Base-by-base conservation (phyloP, 2,329 filamentous ascomycete genomes). In the Raffaelea deltoideospora region DNA sequence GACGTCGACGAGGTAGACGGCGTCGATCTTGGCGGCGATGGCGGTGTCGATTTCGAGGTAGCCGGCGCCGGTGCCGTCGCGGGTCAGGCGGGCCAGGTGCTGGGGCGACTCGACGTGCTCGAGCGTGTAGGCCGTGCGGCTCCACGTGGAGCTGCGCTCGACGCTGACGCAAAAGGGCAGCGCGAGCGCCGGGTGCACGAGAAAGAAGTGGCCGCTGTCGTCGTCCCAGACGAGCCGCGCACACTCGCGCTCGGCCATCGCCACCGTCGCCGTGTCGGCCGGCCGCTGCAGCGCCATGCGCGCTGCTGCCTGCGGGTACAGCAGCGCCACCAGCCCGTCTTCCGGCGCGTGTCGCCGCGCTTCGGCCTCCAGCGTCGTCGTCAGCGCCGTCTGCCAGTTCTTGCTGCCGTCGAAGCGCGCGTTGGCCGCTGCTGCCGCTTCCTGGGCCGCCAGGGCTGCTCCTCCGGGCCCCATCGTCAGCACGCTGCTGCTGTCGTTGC, bases 191-290 rank as follows among this genome's bases (percentile, higher is more conserved):
- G 72, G 72, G 50, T 78, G 74, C 21, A 69, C 71, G n/a, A 79
- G 60, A 51, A 72, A 79, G 52, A 76, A 67, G 46, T 59, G 67
- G 6, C 56, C 53, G 39, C 60, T 66, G 48, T 79, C 74, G 22
- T 70, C 67, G 48, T 79, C 74, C 70, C 77, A 85, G n/a, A 81
- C 72, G 3, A 87, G 67, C 3, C 76, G 67, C 19, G 74, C 80
- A 46, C 72, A 76, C 55, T 85, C 79, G 23, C 69, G 65, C 50
- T 80, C 73, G 1, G 79, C 79, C 24, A 76, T 69, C 40, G 65
- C 63, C 4, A 76, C 63, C 10, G 77, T 67, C 0, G 67, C 61
- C 3, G 67, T 61, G 49, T 80, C 73, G 31, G 68, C 62, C 3
- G 76, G 58, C 20, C 67, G 64, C 40, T 78, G 73, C 2, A 76